Conservation (phyloP, 331 rosid genomes). For the Telfairia occidentalis region DNA sequence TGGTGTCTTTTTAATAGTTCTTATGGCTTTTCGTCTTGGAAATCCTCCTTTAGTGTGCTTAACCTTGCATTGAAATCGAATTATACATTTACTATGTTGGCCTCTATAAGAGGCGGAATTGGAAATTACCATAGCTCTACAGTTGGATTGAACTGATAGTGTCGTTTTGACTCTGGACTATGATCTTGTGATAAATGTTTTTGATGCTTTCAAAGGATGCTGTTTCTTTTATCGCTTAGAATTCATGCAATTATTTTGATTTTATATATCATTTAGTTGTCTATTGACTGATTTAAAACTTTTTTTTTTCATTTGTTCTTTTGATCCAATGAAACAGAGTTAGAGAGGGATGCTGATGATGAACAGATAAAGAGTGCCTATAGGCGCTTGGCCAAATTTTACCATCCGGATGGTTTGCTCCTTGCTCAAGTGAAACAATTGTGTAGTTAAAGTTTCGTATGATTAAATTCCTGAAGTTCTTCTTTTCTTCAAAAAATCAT, state of each 20-base stretch:
- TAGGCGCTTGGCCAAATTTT: slow-evolving; percentile 81
- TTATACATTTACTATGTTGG: background rate
- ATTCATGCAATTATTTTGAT: background rate
- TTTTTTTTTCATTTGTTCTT: background rate
- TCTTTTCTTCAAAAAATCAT: background rate
- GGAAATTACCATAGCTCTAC: background rate
- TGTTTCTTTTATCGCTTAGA: background rate
- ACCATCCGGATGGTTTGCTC: slow-evolving; percentile 90
- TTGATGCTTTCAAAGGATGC: background rate
- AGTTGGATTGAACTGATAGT: background rate
- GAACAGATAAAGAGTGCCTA: slow-evolving; percentile 77
- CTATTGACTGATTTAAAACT: background rate
- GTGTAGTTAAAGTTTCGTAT: background rate
- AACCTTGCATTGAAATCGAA: background rate
- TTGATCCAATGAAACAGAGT: slow-evolving; percentile 33
- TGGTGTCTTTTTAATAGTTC: background rate
- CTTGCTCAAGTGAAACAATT: slow-evolving; percentile 12
- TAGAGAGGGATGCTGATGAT: slow-evolving; percentile 71
- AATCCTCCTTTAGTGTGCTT: background rate
- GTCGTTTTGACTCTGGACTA: background rate
- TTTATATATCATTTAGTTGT: background rate
- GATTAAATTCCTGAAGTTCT: background rate
- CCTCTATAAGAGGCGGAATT: background rate
- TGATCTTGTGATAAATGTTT: background rate
- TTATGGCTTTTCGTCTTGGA: background rate